Conservation (phyloP, 2,329 filamentous ascomycete species). For the Aspergillus chevalieri region DNA sequence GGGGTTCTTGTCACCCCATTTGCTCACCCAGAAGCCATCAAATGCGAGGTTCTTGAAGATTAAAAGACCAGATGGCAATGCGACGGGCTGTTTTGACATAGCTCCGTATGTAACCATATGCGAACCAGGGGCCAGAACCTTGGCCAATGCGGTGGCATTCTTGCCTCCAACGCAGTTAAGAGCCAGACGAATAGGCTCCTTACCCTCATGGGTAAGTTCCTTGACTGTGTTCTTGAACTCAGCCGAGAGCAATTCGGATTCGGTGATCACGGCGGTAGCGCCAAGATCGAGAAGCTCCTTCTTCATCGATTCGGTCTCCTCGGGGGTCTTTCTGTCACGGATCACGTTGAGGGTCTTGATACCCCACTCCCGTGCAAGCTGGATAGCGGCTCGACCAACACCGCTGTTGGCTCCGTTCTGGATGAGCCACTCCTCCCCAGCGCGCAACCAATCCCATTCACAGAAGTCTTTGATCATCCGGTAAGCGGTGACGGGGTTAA, state of each 20-base stretch:
- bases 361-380: constrained; percentile 79
- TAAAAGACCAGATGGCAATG: constrained; percentile 71
- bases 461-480: constrained; percentile 81
- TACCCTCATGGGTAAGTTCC: constrained; percentile 65
- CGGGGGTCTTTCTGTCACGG: constrained; percentile 60
- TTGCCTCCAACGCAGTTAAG: constrained; percentile 94
- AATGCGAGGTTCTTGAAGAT: constrained; percentile 93
- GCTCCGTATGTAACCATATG: constrained; percentile 90
- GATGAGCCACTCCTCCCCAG: constrained; percentile 83
- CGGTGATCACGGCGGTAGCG: constrained; percentile 58
- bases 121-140: constrained; percentile 61
- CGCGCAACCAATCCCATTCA: constrained; percentile 45
- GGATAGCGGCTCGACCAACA: constrained; percentile 85
- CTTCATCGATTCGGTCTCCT: constrained; percentile 60
- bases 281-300: constrained; percentile 56
- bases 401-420: constrained; percentile 96
- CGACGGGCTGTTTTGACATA: constrained; percentile 83
- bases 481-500: constrained; percentile 94
- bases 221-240: constrained; percentile 47
- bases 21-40: constrained; percentile 90
- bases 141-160: constrained; percentile 70
- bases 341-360: constrained; percentile 86
- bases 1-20: constrained; percentile 73
- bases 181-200: constrained; percentile 67
- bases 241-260: constrained; percentile 48